Percentiles rank a stretch among this genome's conserved stretches.
phyloP scores from a whole-genome alignment of 768 basidiomycete genomes.

The Tylopilus plumbeoviolaceoides region DNA sequence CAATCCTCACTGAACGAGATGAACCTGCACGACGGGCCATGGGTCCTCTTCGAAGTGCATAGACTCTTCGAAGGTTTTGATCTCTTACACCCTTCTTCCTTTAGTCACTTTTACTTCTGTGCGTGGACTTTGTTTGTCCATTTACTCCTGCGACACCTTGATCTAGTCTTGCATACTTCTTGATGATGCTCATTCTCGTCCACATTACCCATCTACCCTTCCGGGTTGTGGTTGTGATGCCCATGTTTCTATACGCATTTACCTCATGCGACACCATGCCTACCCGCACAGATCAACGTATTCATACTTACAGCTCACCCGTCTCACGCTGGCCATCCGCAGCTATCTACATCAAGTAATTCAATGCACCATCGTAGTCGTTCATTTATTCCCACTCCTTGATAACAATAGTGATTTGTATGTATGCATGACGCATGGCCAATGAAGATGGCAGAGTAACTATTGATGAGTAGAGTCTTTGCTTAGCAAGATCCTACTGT shows the following conservation, averaged over 20 bases:
- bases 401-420: background rate
- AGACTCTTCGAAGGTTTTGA: background rate
- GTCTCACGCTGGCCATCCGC: background rate
- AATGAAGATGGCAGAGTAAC: background rate
- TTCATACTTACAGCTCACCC: slow-evolving; percentile 1
- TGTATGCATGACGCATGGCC: background rate
- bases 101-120: slow-evolving; percentile 9
- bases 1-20: slow-evolving; percentile 25
- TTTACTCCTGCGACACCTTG: slow-evolving; percentile 12
- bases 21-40: slow-evolving; percentile 29
- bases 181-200: slow-evolving; percentile 7
- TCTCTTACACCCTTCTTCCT: background rate
- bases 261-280: slow-evolving; percentile 10
- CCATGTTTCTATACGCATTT: background rate
- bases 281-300: background rate
- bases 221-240: too few relatives aligned
- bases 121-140: background rate
- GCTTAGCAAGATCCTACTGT: too few relatives aligned
- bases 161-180: slow-evolving; percentile 5
- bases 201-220: background rate
- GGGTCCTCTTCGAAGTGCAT: slow-evolving; percentile 25
- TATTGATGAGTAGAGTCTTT: too few relatives aligned
- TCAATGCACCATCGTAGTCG: slow-evolving; percentile 4
- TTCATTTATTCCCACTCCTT: slow-evolving; percentile 2
- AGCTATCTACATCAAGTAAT: slow-evolving; percentile 6